phyloP scores from a whole-genome alignment of 495 filamentous ascomycete species.

The Parmelia sp. region DNA sequence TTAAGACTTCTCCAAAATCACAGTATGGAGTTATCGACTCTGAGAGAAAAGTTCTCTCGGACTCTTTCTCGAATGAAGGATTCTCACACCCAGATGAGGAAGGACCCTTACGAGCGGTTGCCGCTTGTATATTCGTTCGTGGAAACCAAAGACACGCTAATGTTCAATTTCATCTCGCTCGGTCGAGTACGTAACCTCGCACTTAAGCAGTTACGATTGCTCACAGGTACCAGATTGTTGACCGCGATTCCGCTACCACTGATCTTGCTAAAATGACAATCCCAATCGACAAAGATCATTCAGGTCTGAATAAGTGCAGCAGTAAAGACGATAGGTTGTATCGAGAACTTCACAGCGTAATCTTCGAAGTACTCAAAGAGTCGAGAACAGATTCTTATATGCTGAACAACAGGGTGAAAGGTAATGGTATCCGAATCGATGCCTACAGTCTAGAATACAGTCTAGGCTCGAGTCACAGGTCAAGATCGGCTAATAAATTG shows the following conservation, averaged over 20 bases:
- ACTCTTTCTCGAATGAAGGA: not conserved
- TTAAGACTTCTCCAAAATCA: not conserved
- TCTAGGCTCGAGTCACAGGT: not conserved
- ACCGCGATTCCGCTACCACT: constrained; percentile 4
- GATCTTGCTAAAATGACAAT: not conserved
- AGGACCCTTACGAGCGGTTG: constrained; percentile 2
- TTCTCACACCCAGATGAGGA: constrained; percentile 6
- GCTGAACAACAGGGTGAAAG: constrained; percentile 3
- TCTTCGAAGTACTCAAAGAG: constrained; percentile 5
- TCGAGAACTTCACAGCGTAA: not conserved
- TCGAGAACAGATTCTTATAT: constrained; percentile 5
- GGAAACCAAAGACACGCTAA: not conserved
- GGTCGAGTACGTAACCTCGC: not conserved
- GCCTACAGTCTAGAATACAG: not conserved
- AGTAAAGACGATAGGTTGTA: constrained; percentile 6
- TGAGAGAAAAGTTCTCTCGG: not conserved
- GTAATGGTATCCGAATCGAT: not conserved
- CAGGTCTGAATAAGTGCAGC: constrained; percentile 5
- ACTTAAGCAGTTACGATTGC: not conserved
- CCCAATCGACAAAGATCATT: constrained; percentile 6
- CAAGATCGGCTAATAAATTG: not conserved
- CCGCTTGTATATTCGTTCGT: constrained; percentile 1
- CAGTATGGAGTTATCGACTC: not conserved
- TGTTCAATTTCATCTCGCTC: not conserved
- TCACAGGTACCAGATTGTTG: not conserved